A percentile compares a stretch with the other conserved stretches of the same genome.
Conservation (phyloP, 768 basidiomycete species). For the Cystoderma amianthinum region DNA sequence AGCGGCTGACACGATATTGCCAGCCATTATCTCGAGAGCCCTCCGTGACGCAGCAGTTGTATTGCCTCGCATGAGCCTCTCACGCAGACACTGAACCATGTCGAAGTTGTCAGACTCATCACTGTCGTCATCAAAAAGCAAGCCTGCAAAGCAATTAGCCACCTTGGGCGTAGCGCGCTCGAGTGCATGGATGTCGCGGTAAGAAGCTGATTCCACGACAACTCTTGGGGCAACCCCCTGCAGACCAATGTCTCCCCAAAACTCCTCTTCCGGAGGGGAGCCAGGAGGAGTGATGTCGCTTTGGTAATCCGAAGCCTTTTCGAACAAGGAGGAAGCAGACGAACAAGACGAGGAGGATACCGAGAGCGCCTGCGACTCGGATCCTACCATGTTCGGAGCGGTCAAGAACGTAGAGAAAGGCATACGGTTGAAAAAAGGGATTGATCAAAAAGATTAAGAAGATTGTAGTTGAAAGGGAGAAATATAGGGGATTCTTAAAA, state of each 20-base stretch:
- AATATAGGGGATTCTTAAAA: too few species aligned
- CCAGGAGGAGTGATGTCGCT: not conserved
- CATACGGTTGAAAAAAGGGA: too few species aligned
- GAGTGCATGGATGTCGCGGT: too few species aligned
- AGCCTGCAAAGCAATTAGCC: too few species aligned
- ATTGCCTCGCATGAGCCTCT: not conserved
- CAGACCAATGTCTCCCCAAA: too few species aligned
- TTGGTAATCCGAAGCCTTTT: not conserved
- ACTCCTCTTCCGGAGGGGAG: too few species aligned
- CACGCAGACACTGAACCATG: not conserved
- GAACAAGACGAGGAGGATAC: not conserved
- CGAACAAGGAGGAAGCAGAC: not conserved
- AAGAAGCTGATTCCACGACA: too few species aligned
- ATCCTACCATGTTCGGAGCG: not conserved
- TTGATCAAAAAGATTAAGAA: too few species aligned
- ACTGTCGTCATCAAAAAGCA: too few species aligned
- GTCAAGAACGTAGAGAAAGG: not conserved
- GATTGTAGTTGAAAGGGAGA: too few species aligned
- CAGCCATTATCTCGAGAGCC: not conserved
- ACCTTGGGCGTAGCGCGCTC: too few species aligned
- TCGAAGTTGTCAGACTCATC: not conserved
- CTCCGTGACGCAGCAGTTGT: not conserved
- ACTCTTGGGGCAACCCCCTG: too few species aligned
- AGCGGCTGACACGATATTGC: not conserved
- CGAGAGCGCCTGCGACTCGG: not conserved